phyloP scores from a whole-genome alignment of 2,329 filamentous ascomycete genomes.

The Aureobasidium sp. region DNA sequence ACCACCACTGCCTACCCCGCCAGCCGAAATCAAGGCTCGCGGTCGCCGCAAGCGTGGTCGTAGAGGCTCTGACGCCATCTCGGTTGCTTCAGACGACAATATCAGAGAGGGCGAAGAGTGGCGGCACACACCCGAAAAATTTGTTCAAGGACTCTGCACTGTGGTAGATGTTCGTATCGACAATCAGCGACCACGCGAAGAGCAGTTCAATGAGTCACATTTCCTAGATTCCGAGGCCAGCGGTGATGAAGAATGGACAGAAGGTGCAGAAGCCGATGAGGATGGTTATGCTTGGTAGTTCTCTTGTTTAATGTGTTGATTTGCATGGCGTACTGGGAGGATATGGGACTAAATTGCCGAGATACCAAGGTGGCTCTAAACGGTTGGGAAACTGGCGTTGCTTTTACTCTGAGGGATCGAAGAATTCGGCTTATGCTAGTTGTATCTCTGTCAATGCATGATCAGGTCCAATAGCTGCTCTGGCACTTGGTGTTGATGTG shows the following conservation, averaged over 20 bases:
- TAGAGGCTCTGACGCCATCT: constrained; percentile 14
- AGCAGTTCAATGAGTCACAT: constrained; percentile 63
- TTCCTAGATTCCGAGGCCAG: constrained; percentile 59
- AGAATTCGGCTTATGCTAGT: background rate
- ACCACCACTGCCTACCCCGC: background rate
- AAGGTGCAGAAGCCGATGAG: constrained; percentile 43
- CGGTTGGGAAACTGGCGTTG: background rate
- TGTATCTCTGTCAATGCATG: background rate
- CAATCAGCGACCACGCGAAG: constrained; percentile 65
- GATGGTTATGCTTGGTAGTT: constrained; percentile 33
- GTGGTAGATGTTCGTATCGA: constrained; percentile 67
- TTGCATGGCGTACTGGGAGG: background rate
- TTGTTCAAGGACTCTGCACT: constrained; percentile 63
- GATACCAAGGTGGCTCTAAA: background rate
- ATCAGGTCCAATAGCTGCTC: too few species aligned
- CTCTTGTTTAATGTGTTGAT: background rate
- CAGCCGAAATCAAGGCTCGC: constrained; percentile 9
- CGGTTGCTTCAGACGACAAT: constrained; percentile 26
- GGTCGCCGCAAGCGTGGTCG: constrained; percentile 19
- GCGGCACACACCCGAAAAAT: constrained; percentile 25
- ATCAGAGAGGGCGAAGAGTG: constrained; percentile 32
- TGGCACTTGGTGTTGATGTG: background rate
- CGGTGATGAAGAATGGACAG: constrained; percentile 52
- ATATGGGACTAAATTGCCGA: background rate
- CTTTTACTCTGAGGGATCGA: background rate